Conservation (phyloP, 2,329 filamentous ascomycete genomes). For the Akanthomyces uredinophilus region DNA sequence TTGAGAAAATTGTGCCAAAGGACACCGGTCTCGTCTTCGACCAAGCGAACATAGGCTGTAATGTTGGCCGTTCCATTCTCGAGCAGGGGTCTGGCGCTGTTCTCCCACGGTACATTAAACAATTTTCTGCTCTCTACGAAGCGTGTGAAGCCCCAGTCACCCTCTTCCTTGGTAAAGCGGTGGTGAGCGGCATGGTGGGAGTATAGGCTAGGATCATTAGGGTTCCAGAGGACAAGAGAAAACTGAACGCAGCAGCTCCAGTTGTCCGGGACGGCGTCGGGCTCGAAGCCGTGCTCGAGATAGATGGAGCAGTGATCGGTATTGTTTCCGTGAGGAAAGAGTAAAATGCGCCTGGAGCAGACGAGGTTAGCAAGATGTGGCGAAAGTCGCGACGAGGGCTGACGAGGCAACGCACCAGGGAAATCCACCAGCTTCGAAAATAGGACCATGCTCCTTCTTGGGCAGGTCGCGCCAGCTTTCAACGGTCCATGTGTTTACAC, state of each 20-base stretch:
- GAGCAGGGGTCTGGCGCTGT: conserved; percentile 61
- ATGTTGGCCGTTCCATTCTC: conserved; percentile 75
- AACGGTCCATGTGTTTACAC: conserved; percentile 79
- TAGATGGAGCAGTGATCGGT: conserved; percentile 93
- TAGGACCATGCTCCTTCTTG: conserved; percentile 80
- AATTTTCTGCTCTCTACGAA: conserved; percentile 85
- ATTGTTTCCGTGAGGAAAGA: conserved; percentile 94
- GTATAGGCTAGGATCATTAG: conserved; percentile 82
- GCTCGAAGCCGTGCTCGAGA: conserved; percentile 86
- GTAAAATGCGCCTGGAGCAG: conserved; percentile 71
- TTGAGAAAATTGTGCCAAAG: conserved; percentile 88
- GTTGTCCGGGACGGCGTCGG: conserved; percentile 71
- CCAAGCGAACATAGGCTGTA: conserved; percentile 74
- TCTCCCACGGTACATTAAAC: conserved; percentile 74
- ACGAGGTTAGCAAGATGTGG: conserved; percentile 18
- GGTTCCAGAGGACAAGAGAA: conserved; percentile 88
- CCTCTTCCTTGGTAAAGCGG: conserved; percentile 92
- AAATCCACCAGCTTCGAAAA: conserved; percentile 79
- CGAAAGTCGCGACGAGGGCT: neutral
- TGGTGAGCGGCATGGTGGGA: conserved; percentile 82
- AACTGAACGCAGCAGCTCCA: conserved; percentile 98
- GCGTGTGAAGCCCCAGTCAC: conserved; percentile 97
- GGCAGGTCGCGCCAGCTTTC: conserved; percentile 71
- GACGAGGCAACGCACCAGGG: conserved; percentile 62
- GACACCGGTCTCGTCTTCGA: conserved; percentile 83